Base-by-base conservation (phyloP, 1,284 basidiomycete genomes). In the Heterobasidion occidentale region DNA sequence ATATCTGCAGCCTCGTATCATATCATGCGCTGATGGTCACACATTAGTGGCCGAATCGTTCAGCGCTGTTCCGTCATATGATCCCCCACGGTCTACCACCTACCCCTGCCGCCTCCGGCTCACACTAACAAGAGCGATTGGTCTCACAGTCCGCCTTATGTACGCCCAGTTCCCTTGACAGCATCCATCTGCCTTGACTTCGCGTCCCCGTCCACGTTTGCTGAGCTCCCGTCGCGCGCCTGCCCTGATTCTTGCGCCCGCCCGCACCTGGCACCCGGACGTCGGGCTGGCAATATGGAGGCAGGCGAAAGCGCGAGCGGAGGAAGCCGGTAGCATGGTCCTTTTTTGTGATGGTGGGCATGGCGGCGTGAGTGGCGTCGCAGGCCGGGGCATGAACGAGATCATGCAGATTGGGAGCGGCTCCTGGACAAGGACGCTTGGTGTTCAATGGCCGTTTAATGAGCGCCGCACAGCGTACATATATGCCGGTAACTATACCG, bases 311-410 rank as follows among this genome's bases (percentile, higher is more conserved):
- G 78, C 80, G 51, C 80, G 90, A 34, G 88, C 88, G 0, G 74
- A 77, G 44, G 89, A 92, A 66, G 65, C 84, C 7, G 83, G 80
- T 2, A 81, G 77, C 58, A 77, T 78, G 65, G 73, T 88, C 3
- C 65, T 92, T 20, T 92, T 90, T 87, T 92, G 89, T 65, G 89
- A 92, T 62, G 90, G 89, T 2, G 90, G 90, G 27, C 73, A 74
- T 12, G 79, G 77, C n/a, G 88, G 88, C 47, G 76, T 89, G 34
- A 88, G 87, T 61, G 87, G 88, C 1, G 65, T 91, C 55, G 83
- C 78, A 33, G 83, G 84, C 6, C 69, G 71, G 44, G 80, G 80
- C 1, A 76, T 79, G 62, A 69, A 74, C 51, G 83, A 86, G 59
- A 69, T 83, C 38, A 73, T 76, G 58, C 87, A 88, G 66, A 77